Evolutionary conservation across 176 grass and related monocot species (phyloP).

Genomic region (Rhynchospora breviuscula): DNA sequence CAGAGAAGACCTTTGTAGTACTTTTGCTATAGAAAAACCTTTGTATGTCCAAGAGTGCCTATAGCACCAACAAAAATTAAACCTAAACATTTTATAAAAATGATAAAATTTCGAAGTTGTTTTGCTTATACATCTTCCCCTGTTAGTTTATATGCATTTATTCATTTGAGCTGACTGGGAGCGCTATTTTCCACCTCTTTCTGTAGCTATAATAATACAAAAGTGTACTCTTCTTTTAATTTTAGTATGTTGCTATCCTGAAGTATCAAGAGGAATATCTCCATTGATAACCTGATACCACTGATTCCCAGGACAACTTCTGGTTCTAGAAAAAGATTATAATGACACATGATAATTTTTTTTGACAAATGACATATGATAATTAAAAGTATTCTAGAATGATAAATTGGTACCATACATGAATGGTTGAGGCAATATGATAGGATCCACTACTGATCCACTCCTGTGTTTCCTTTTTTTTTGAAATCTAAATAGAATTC

Average conservation of each 20-base stretch:
- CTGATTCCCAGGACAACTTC: background rate
- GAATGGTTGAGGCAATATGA: background rate
- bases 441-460: background rate
- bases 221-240: background rate
- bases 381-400: background rate
- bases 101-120: background rate
- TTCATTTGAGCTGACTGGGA: background rate
- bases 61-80: background rate
- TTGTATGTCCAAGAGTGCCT: background rate
- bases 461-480: background rate
- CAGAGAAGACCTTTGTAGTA: background rate
- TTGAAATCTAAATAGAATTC: background rate
- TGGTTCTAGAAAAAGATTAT: background rate
- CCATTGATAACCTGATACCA: background rate
- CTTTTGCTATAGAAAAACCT: conserved; percentile 1
- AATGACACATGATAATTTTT: background rate
- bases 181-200: background rate
- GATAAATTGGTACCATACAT: background rate
- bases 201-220: background rate
- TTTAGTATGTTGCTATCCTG: conserved; percentile 3
- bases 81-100: background rate
- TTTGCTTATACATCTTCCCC: background rate
- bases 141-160: background rate
- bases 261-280: background rate
- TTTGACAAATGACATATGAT: background rate